A percentile compares a stretch with the other conserved stretches of the same genome.
phyloP scores from a whole-genome alignment of 441 rosid species.

The Hura crepitans region DNA sequence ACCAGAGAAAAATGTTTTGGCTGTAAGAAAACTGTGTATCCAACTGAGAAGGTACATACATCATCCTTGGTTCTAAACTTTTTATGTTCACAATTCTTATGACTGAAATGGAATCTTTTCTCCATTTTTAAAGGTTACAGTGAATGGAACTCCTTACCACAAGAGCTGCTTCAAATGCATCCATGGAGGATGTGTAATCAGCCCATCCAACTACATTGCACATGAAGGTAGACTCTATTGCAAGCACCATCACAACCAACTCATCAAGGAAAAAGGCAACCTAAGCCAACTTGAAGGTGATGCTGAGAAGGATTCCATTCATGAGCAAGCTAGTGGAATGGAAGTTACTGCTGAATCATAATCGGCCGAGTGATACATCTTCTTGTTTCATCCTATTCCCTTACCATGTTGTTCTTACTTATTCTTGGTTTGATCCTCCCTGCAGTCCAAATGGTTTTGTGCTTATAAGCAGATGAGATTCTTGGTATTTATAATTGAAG shows the following conservation, averaged over 20 bases:
- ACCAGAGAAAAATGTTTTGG: slow-evolving; percentile 88
- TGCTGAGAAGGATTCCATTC: slow-evolving; percentile 30
- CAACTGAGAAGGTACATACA: slow-evolving; percentile 90
- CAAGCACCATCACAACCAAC: slow-evolving; percentile 92
- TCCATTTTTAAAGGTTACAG: slow-evolving; percentile 55
- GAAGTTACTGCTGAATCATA: slow-evolving; percentile 35
- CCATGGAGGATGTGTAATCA: slow-evolving; percentile 87
- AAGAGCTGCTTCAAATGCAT: slow-evolving; percentile 97
- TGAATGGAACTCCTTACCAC: slow-evolving; percentile 89
- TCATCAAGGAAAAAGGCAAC: slow-evolving; percentile 93
- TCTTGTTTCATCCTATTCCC: slow-evolving; percentile 12
- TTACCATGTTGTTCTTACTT: slow-evolving; percentile 7
- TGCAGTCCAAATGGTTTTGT: slow-evolving; percentile 24
- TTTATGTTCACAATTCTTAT: not conserved
- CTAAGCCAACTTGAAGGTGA: slow-evolving; percentile 93
- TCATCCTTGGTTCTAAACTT: too few species aligned
- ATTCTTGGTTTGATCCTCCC: slow-evolving; percentile 19
- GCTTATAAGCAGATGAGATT: slow-evolving; percentile 18
- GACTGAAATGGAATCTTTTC: slow-evolving; percentile 2
- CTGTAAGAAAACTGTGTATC: slow-evolving; percentile 83
- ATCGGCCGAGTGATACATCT: slow-evolving; percentile 10
- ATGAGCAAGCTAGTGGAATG: slow-evolving; percentile 21
- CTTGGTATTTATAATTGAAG: slow-evolving; percentile 19
- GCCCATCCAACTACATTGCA: slow-evolving; percentile 89
- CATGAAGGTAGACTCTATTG: slow-evolving; percentile 94